Evolutionary conservation across 2,329 filamentous ascomycete species (phyloP).

Genomic region (Xylaria sp.): DNA sequence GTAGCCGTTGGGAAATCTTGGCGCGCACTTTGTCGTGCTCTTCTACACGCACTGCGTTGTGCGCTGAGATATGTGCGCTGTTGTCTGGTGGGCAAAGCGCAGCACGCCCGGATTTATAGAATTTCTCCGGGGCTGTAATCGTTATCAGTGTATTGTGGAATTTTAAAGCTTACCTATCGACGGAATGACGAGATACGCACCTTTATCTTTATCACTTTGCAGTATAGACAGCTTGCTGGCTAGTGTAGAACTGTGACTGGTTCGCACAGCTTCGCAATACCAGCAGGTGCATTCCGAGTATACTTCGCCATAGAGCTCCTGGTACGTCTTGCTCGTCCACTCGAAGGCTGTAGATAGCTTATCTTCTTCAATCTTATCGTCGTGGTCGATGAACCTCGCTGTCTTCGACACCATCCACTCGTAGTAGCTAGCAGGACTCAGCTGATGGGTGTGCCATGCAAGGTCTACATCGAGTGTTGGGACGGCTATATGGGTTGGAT

Average conservation of each 20-base stretch:
- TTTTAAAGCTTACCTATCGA: too few relatives aligned
- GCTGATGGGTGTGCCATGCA: slow-evolving; percentile 82
- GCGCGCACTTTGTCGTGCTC: slow-evolving; percentile 34
- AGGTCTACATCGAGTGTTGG: slow-evolving; percentile 78
- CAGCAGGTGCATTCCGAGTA: slow-evolving; percentile 83
- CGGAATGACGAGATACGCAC: slow-evolving; percentile 25
- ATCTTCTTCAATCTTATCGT: slow-evolving; percentile 79
- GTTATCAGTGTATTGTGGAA: not conserved
- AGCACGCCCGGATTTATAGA: slow-evolving; percentile 56
- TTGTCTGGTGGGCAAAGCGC: slow-evolving; percentile 59
- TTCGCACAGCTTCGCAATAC: slow-evolving; percentile 78
- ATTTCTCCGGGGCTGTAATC: slow-evolving; percentile 46
- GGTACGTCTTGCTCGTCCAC: slow-evolving; percentile 74
- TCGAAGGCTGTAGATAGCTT: slow-evolving; percentile 70
- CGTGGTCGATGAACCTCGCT: slow-evolving; percentile 73
- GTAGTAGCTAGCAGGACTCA: slow-evolving; percentile 69
- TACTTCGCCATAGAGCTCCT: slow-evolving; percentile 66
- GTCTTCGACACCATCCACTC: slow-evolving; percentile 56
- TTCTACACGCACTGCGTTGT: slow-evolving; percentile 64
- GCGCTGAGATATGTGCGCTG: slow-evolving; percentile 73
- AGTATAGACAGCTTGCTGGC: slow-evolving; percentile 53
- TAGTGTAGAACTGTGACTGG: slow-evolving; percentile 56
- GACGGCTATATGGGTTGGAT: slow-evolving; percentile 59
- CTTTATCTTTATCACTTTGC: slow-evolving; percentile 50
- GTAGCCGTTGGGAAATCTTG: slow-evolving; percentile 47